Evolutionary conservation across 2,329 filamentous ascomycete species (phyloP).

Genomic region (Rhynchosporium graminicola): DNA sequence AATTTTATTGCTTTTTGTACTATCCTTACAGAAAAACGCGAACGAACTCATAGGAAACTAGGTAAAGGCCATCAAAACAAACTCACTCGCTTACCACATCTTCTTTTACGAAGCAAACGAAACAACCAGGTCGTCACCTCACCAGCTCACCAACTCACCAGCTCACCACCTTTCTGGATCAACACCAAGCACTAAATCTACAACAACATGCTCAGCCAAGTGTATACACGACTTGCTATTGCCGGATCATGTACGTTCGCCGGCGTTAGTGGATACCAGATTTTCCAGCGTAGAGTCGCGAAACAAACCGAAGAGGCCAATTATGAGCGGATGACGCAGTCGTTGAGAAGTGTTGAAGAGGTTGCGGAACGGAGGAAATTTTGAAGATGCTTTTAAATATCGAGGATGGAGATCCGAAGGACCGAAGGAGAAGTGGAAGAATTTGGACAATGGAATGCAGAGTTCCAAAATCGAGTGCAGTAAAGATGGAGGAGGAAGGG

Average conservation of each 20-base stretch:
- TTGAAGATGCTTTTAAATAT: too few species aligned
- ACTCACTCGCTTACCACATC: too few species aligned
- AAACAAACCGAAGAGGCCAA: conserved; percentile 11
- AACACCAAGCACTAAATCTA: neutral
- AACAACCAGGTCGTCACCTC: neutral
- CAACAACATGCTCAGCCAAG: neutral
- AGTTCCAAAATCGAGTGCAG: too few species aligned
- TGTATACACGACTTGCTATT: neutral
- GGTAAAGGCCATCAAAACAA: too few species aligned
- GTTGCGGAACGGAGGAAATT: neutral
- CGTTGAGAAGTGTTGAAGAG: conserved; percentile 9
- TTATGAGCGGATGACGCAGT: conserved; percentile 10
- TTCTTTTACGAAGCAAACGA: too few species aligned
- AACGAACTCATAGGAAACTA: too few species aligned
- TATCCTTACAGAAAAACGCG: too few species aligned
- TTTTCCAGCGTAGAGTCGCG: conserved; percentile 4
- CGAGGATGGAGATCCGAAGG: too few species aligned
- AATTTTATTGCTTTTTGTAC: too few species aligned
- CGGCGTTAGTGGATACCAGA: neutral
- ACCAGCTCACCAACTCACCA: neutral
- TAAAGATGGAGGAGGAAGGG: too few species aligned
- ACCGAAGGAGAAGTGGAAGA: too few species aligned
- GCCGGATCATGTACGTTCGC: conserved; percentile 5
- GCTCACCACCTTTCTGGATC: neutral
- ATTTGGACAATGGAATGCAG: too few species aligned